Evolutionary conservation across 306 rosid genomes (phyloP).

Genomic region (Prunus mira): DNA sequence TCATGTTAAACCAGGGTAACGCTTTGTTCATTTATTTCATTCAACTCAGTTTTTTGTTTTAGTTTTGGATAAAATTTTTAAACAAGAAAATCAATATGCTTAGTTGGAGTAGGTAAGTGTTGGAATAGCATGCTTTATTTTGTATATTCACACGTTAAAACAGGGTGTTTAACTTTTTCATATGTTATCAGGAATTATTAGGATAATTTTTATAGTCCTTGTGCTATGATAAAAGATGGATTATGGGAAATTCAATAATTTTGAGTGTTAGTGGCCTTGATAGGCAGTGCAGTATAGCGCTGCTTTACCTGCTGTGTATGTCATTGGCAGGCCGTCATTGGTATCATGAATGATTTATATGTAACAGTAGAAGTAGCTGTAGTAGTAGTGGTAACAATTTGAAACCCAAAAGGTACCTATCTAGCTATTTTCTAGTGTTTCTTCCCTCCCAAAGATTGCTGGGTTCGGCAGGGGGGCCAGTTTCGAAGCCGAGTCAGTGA

Average conservation of each 20-base stretch:
- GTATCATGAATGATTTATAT: background rate
- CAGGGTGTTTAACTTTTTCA: background rate
- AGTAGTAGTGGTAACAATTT: too few species aligned
- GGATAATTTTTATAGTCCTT: too few species aligned
- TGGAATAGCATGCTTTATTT: background rate
- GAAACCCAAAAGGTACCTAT: background rate
- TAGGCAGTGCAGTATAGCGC: background rate
- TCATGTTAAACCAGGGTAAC: conserved; percentile 92
- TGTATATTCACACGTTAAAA: background rate
- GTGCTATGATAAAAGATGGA: background rate
- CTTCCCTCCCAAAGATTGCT: too few species aligned
- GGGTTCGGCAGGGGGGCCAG: too few species aligned
- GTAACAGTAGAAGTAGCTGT: background rate
- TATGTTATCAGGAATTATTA: background rate
- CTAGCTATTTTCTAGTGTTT: too few species aligned
- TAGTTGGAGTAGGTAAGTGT: background rate
- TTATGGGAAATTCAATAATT: background rate
- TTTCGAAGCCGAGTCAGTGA: too few species aligned
- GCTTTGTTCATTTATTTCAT: conserved; percentile 11
- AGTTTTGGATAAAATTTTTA: background rate
- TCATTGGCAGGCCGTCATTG: background rate
- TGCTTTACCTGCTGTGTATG: background rate
- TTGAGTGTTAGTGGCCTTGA: background rate
- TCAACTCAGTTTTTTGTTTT: background rate
- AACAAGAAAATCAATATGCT: background rate